Percentiles rank a stretch among this genome's conserved stretches.
Conservation (phyloP, 257 asterid species). For the Dorcoceras hygrometricum region DNA sequence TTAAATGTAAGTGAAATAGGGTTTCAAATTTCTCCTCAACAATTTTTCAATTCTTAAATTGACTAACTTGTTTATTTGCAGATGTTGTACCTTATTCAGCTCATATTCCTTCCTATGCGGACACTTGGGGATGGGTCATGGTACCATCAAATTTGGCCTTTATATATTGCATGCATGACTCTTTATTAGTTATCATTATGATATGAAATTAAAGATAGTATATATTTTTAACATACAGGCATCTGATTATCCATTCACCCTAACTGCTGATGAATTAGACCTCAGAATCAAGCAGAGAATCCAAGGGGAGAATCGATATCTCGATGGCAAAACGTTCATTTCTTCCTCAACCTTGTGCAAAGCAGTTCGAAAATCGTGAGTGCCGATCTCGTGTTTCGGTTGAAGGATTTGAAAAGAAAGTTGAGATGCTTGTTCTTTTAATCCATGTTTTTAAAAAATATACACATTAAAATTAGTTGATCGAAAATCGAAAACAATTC, state of each 20-base stretch:
- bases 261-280: slow-evolving; percentile 36
- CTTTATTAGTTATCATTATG: no score
- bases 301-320: slow-evolving; percentile 68
- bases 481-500: no score
- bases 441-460: no score
- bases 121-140: slow-evolving; percentile 99
- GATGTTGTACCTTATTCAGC: slow-evolving; percentile 96
- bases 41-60: no score
- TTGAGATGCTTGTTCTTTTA: no score
- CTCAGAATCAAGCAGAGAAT: slow-evolving; percentile 68
- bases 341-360: slow-evolving; percentile 86
- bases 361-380: slow-evolving; percentile 85
- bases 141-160: slow-evolving; percentile 33
- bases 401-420: background rate
- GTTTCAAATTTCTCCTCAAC: background rate
- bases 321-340: slow-evolving; percentile 80
- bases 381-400: background rate
- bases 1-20: slow-evolving; percentile 60
- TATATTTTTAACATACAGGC: no score
- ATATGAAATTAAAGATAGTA: no score
- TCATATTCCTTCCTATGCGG: slow-evolving; percentile 92
- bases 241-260: background rate
- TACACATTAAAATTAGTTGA: background rate
- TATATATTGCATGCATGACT: background rate
- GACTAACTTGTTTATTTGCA: slow-evolving; percentile 31